Evolutionary conservation across 169 alveolate genomes (phyloP), one percentile per base, ranked within the genome.

Genomic region (Plasmodium relictum): DNA sequence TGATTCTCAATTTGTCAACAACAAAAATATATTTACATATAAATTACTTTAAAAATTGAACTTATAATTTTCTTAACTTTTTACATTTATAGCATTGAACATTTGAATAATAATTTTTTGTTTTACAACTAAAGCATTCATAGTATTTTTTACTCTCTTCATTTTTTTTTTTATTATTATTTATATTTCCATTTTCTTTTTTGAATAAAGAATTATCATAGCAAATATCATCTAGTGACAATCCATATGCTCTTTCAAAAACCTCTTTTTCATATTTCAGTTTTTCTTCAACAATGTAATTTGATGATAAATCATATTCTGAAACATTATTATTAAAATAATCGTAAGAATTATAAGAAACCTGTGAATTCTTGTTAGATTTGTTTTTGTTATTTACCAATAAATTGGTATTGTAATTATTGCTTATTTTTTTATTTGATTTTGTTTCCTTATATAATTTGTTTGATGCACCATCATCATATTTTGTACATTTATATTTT

Each of bases 231-330:
- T 69, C 59, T 18, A 76, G 50, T n/a, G 78, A 24, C 18, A 76
- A 69, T 6, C 89, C 89, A 48, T 76, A 76, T 42, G 89, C 89
- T 20, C 62, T 76, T 24, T 76, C 78, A 56, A 76, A 76, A 7
- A 76, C 89, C 8, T 76, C 78, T 58, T 76, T 76, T 76, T 76
- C 89, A 69, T 76, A 76, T 48, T 76, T 76, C 41, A 63, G 22
- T 63, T 76, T 76, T 42, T 76, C 70, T 22, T 76, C 70, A 41
- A 24, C 20, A 41, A 76, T 52, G 18, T 76, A 76, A 48, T 56
- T 76, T 5, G 68, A 72, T 18, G 73, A 63, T 26, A 76, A 24
- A 2, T 62, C 65, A 42, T 76, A 39, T 31, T 56, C 62, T 3
- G 52, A 26, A 20, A 62, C 48, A 26, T 65, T 52, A 10, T 76